Base-by-base conservation (phyloP, 306 rosid genomes). In the Cicer bijugum region DNA sequence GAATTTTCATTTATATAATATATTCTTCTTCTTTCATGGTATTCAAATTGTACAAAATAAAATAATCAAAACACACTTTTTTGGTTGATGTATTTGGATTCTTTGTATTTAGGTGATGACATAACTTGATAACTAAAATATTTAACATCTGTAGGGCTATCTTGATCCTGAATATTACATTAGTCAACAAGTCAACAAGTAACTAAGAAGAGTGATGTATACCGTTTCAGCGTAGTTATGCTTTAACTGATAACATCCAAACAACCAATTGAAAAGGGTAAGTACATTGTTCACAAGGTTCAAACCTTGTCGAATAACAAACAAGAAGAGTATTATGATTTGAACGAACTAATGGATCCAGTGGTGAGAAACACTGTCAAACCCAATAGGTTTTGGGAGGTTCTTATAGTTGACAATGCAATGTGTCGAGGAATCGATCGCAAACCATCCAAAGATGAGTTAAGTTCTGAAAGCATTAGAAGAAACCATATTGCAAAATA, bases 211-310 rank as follows among this genome's bases (percentile, higher is more conserved):
- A 91, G 97, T 39, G 99, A 94, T 20, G 96, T 91, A 42, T 94
- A 94, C 77, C 89, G 99, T 60, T 94, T 87, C 19, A 97, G 99
- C 8, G 99, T 94, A 0, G 97, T 94, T 1, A 89, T 94, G 96
- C 84, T 94, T 17, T 96, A 94, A 73, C 75, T 94, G 19, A 75
- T 94, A 78, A 88, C 93, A 5, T 88, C 96, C 2, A 86, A 74
- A 85, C 96, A 88, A 61, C 95, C 99, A 2, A 90, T 94, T 12
- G 96, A 91, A 77, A 94, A 91, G 67, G 95, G 99, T 4, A 94
- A 89, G 77, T 91, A 88, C 80, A 75, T 91, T 6, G 96, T 94
- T 35, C 90, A 96, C 0, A 95, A 94, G 75, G 91, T 87, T 42
- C 74, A 79, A 2, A 58, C 58, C 64, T 28, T 67, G 39, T 83